Base-by-base conservation (phyloP, 371 early-diverging fungal species). In the Saksenaea oblongispora region DNA sequence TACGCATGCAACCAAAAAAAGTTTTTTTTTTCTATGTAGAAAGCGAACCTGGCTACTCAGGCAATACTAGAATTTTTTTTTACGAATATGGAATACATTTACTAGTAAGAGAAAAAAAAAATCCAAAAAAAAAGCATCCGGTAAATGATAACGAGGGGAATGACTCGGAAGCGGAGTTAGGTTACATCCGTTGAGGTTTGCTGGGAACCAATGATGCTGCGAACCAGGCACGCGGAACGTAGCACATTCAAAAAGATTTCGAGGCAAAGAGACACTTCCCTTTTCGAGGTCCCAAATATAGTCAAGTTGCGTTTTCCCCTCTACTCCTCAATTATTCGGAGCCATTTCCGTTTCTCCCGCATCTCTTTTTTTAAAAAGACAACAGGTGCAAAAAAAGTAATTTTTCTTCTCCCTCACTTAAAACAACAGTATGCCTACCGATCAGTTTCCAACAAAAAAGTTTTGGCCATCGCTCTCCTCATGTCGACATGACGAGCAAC, bases 191-290 rank as follows among this genome's bases (percentile, higher is more conserved):
- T 47, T 22, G 14, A 47, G 22, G 51, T 22, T n/a, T 18, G 17
- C 51, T 47, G 51, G 51, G 51, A 47, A 47, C 51, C 51, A 47
- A 47, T 47, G 22, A 47, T 47, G 51, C 51, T 47, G 51, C 51
- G 51, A 47, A 47, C 51, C 51, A 47, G 51, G 22, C 51, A 47
- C 22, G 51, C 51, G 51, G 51, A 47, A 47, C 22, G 51, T 47
- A 47, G 51, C 51, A 47, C 51, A 47, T 10, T 10, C 22, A n/a
- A 47, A 47, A 17, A 22, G 17, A 18, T 47, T 47, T 47, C 51
- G 51, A 47, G 51, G 51, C 51, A 47, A 22, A 47, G 22, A 47
- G 51, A 4, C n/a, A 47, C 51, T 18, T 22, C 11, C 11, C 15
- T 39, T 14, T 3, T 39, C 11, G 15, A 39, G 15, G 10, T 11